A percentile compares a stretch with the other conserved stretches of the same genome.
Conservation (phyloP, 805 yeast species). For the Osmozyma mogii region DNA sequence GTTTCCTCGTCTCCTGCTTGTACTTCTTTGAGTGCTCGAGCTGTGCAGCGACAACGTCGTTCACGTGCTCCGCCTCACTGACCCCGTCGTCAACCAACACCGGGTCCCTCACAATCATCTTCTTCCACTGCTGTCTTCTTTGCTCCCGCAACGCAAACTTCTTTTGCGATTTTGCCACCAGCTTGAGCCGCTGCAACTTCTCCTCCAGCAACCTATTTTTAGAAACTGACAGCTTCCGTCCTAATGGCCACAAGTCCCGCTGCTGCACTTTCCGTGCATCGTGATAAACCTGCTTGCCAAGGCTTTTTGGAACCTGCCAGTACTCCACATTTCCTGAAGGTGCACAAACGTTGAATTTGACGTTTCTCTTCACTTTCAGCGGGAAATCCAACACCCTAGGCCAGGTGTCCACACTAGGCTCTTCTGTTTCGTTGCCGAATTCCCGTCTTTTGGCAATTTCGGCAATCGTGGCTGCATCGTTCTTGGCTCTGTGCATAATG, state of each 20-base stretch:
- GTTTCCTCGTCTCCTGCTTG: conserved; percentile 24
- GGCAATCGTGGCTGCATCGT: conserved; percentile 33
- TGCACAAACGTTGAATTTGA: conserved; percentile 69
- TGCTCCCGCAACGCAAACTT: conserved; percentile 22
- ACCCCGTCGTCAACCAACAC: conserved; percentile 8
- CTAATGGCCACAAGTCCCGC: conserved; percentile 84
- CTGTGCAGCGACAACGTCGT: conserved; percentile 15
- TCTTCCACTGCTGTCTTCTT: conserved; percentile 11
- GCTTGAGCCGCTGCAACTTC: conserved; percentile 25
- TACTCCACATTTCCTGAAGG: conserved; percentile 74
- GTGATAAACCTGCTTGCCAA: conserved; percentile 67
- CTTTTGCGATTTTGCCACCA: conserved; percentile 28
- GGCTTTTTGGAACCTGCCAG: conserved; percentile 80
- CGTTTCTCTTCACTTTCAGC: conserved; percentile 72
- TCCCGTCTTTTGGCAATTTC: conserved; percentile 33
- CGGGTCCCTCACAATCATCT: conserved; percentile 12
- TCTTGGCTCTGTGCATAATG: conserved; percentile 52
- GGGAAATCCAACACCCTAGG: conserved; percentile 74
- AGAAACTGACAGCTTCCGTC: conserved; percentile 26
- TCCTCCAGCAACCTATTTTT: conserved; percentile 24
- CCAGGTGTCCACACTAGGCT: conserved; percentile 35
- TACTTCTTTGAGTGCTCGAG: conserved; percentile 28
- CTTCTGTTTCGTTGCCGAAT: conserved; percentile 15
- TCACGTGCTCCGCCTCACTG: conserved; percentile 5
- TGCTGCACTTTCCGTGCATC: conserved; percentile 82